These are phyloP conservation scores for Lablab purpureus DNA, from an alignment of 306 rosid species.

Conservation along the genomic window DNA sequence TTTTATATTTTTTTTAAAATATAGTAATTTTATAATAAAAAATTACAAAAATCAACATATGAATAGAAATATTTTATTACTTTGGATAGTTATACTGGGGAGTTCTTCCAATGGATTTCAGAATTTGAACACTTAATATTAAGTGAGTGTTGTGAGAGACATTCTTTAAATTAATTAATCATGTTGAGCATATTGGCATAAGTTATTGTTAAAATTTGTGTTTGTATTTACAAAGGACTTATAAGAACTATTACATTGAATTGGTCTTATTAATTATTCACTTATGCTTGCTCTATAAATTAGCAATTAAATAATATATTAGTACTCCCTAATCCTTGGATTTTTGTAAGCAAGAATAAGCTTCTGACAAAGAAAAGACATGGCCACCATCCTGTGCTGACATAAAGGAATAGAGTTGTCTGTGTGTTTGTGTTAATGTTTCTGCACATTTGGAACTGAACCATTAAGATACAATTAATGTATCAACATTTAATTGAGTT, in stretches of 20 bases:
- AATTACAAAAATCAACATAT: too few species aligned
- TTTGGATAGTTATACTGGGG: too few species aligned
- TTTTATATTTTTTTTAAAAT: too few species aligned
- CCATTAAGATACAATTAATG: conserved; percentile 26
- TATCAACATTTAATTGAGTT: conserved; percentile 14
- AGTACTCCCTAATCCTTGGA: conserved; percentile 21
- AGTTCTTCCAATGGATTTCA: too few species aligned
- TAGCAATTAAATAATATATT: conserved; percentile 32
- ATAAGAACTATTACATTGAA: conserved; percentile 29
- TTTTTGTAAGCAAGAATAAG: background rate
- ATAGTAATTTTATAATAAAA: too few species aligned
- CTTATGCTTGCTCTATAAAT: conserved; percentile 7
- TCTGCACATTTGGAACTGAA: conserved; percentile 19
- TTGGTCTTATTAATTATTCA: conserved; percentile 36
- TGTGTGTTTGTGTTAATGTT: conserved; percentile 42
- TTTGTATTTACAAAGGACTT: too few species aligned
- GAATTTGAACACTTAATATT: too few species aligned
- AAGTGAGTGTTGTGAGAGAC: too few species aligned
- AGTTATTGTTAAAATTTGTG: too few species aligned
- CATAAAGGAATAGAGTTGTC: conserved; percentile 30
- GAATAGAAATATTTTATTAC: too few species aligned
- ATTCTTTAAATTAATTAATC: too few species aligned
- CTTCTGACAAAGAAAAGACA: conserved; percentile 3
- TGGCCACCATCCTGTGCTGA: conserved; percentile 26
- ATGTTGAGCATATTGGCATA: too few species aligned